These are phyloP conservation scores for Lepiota brunneoincarnata DNA, from an alignment of 768 basidiomycete species.

Conservation along the genomic window DNA sequence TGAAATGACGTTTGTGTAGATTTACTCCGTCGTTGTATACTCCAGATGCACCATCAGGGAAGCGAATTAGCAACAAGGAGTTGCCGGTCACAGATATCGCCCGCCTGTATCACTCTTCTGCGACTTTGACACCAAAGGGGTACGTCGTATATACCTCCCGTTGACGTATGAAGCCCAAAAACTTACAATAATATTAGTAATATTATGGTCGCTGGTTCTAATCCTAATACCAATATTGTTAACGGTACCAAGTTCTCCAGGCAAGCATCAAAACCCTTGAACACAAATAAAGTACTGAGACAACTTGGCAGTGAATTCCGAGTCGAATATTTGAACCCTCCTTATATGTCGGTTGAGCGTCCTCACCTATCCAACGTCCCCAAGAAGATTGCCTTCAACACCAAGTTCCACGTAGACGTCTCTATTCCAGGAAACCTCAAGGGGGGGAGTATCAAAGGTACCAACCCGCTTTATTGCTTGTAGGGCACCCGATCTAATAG, in stretches of 20 bases:
- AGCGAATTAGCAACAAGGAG: slow-evolving; percentile 45
- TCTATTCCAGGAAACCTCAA: slow-evolving; percentile 24
- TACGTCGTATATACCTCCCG: slow-evolving; percentile 27
- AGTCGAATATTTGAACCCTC: slow-evolving; percentile 39
- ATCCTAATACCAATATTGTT: slow-evolving; percentile 36
- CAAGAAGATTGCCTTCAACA: slow-evolving; percentile 28
- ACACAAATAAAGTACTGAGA: not conserved
- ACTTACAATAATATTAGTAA: slow-evolving; percentile 16
- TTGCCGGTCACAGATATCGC: slow-evolving; percentile 42
- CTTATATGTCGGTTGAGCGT: slow-evolving; percentile 33
- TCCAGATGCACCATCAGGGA: slow-evolving; percentile 37
- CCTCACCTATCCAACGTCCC: slow-evolving; percentile 31
- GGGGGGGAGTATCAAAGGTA: slow-evolving; percentile 27
- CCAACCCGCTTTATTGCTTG: no score
- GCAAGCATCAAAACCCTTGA: slow-evolving; percentile 3
- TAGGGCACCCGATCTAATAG: not conserved
- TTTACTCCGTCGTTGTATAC: slow-evolving; percentile 48
- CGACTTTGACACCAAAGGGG: slow-evolving; percentile 55
- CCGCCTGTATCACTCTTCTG: slow-evolving; percentile 61
- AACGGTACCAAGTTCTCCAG: slow-evolving; percentile 26
- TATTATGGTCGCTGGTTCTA: slow-evolving; percentile 39
- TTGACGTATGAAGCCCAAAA: not conserved
- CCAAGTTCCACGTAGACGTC: slow-evolving; percentile 27
- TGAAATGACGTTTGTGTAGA: slow-evolving; percentile 5
- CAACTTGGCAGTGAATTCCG: slow-evolving; percentile 34